Base-by-base conservation (phyloP, 106 monocot genomes). In the Allium fistulosum region DNA sequence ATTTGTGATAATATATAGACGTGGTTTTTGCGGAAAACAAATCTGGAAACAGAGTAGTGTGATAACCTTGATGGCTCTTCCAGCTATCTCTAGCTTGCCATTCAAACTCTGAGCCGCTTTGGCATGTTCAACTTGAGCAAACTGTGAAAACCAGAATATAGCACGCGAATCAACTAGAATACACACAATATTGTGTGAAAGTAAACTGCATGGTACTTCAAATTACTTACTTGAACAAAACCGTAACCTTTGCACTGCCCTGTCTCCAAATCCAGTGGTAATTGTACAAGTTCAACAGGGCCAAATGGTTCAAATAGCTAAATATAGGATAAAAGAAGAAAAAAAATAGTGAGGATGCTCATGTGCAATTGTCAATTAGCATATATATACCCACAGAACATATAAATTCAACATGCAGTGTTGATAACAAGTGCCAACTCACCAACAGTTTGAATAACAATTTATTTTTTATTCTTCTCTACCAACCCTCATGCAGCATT, bases 281-380 rank as follows among this genome's bases (percentile, higher is more conserved):
- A 53, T 49, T 88, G 88, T 62, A 88, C 84, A 28, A 88, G 81
- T 68, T 88, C 88, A 48, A 88, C 84, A 17, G 79, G 59, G 57
- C 88, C 84, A 79, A 88, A 88, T 16, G 88, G 75, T 57, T 88
- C 88, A 79, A 88, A 88, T n/a, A 84, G 72, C 88, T 88, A 57
- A 11, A 66, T 12, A 53, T 1, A 57, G 9, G 2, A 58, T 47
- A 10, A 45, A 57, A 57, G 56, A 11, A 37, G 37, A 37, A 5
- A 37, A 3, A 37, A 37, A 37, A 37, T 37, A 37, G 37, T 37
- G 2, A 37, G 37, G 37, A 37, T 37, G 37, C 37, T 37, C 37
- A 37, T 37, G 2, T 37, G 37, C 37, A 37, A 37, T 37, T 37
- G 37, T 37, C 37, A 37, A 5, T 37, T 37, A 5, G 37, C 37